These are phyloP conservation scores for Verticillium isaacii DNA, from an alignment of 2,329 filamentous ascomycete species.

Conservation along the genomic window DNA sequence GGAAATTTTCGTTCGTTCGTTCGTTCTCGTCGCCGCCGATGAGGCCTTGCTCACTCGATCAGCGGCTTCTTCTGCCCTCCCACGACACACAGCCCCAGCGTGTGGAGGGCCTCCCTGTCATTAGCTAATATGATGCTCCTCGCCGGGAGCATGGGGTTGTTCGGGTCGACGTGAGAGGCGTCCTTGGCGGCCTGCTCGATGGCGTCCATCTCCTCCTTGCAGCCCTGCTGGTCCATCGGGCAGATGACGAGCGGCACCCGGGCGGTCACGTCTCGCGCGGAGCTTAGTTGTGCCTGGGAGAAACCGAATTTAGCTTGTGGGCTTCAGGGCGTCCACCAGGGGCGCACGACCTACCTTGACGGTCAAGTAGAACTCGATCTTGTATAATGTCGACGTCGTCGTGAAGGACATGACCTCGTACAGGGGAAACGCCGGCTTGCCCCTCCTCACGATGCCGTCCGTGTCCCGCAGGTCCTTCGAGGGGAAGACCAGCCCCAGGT, in stretches of 20 bases:
- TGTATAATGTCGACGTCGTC: conserved; percentile 89
- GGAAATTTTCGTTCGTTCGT: background rate
- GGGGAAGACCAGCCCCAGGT: conserved; percentile 85
- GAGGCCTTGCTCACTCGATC: conserved; percentile 43
- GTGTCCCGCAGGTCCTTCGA: conserved; percentile 81
- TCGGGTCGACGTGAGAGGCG: conserved; percentile 78
- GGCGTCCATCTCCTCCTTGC: conserved; percentile 97
- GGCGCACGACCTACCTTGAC: conserved; percentile 65
- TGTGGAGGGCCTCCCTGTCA: conserved; percentile 61
- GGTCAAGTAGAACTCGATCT: conserved; percentile 94
- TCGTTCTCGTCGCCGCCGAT: background rate
- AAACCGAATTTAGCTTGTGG: background rate
- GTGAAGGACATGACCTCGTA: conserved; percentile 90
- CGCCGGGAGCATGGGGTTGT: conserved; percentile 89
- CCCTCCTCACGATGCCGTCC: conserved; percentile 81
- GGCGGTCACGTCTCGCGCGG: conserved; percentile 80
- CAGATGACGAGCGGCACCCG: conserved; percentile 94
- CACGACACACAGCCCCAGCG: conserved; percentile 59
- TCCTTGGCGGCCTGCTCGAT: conserved; percentile 96
- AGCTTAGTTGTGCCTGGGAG: conserved; percentile 75
- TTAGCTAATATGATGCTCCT: conserved; percentile 74
- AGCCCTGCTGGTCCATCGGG: conserved; percentile 88
- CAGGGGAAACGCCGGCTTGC: conserved; percentile 81
- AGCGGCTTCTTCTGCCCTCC: conserved; percentile 61
- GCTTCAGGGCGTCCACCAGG: too few relatives aligned